phyloP scores from a whole-genome alignment of 108 stramenopile genomes.

The Skeletonema costatum region DNA sequence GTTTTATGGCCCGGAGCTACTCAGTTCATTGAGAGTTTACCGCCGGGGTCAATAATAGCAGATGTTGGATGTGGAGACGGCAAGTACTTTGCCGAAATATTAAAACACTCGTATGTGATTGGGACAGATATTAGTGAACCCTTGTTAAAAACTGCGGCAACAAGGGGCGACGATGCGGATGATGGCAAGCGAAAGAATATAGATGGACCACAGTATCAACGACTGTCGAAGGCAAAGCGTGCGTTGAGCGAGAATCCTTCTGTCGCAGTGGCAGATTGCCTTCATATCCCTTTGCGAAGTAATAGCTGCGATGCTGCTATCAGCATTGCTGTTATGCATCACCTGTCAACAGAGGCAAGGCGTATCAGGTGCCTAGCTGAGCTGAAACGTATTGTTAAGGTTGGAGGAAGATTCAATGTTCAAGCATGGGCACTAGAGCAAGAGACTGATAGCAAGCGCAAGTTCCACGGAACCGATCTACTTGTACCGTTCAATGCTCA shows the following conservation, averaged over 20 bases:
- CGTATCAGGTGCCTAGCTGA: conserved; percentile 88
- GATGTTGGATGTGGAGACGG: conserved; percentile 99
- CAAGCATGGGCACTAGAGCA: conserved; percentile 99
- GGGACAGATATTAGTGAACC: conserved; percentile 91
- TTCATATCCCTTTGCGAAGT: conserved; percentile 83
- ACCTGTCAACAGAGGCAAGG: conserved; percentile 87
- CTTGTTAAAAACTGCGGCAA: conserved; percentile 26
- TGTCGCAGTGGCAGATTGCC: conserved; percentile 88
- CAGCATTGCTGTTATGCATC: conserved; percentile 99
- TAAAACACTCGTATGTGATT: conserved; percentile 80
- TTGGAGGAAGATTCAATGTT: conserved; percentile 86
- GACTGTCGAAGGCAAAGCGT: conserved; percentile 52
- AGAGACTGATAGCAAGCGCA: conserved; percentile 70
- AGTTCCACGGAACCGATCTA: conserved; percentile 91
- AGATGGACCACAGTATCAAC: conserved; percentile 65
- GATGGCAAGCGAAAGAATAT: conserved; percentile 4
- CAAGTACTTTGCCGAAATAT: conserved; percentile 87
- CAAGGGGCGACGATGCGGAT: conserved; percentile 2
- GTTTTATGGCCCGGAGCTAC: conserved; percentile 96
- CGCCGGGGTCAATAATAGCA: conserved; percentile 86
- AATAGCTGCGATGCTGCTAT: conserved; percentile 93
- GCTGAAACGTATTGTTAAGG: conserved; percentile 79
- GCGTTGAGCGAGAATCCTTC: conserved; percentile 70
- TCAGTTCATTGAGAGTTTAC: conserved; percentile 76
- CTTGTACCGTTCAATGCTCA: conserved; percentile 98